Base-by-base conservation (phyloP, 768 basidiomycete species). In the Termitomyces sp. region DNA sequence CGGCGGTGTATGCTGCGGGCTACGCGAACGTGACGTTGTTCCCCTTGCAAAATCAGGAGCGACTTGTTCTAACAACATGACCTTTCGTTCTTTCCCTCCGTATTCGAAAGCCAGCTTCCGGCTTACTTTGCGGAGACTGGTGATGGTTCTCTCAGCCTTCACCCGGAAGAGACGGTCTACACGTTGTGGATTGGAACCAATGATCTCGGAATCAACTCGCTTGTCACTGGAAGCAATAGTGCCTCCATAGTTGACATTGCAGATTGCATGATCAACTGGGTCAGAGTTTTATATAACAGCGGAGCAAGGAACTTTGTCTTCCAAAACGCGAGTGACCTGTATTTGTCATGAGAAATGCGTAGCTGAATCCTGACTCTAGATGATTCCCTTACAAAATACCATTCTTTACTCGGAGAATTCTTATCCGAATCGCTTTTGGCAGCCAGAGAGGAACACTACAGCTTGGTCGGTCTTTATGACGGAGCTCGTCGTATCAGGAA, bases 121-220 rank as follows among this genome's bases (percentile, higher is more conserved):
- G 55, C 72, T 0, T 86, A 80, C 68, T 73, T 85, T 52, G 66
- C 71, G 3, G 75, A 79, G 51, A 70, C 63, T n/a, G 60, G 65
- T 12, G 77, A 80, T 58, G 75, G 76, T 5, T 72, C 77, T 0
- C 64, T 83, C 28, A 64, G 58, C 22, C 64, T 81, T 36, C 53
- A 68, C 18, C 67, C 79, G 0, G 68, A 73, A 1, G 73, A 82
- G 51, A 88, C 86, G 1, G 61, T 87, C 2, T 87, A 83, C 66
- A 81, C 82, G 2, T 72, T 87, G 13, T 88, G 86, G 86, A 83
- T 87, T 59, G 85, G 86, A 18, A 84, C 83, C 4, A 84, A 83
- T 59, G 87, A 88, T 64, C 74, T 88, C 3, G 86, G 86, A 1
- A 75, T 66, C 8, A 74, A 73, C 47, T 77, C 80, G 9, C 72